Percentiles rank a stretch among this genome's conserved stretches.
These are phyloP conservation scores for Fusarium sp. DNA, from an alignment of 2,329 filamentous ascomycete genomes.

Conservation along the genomic window DNA sequence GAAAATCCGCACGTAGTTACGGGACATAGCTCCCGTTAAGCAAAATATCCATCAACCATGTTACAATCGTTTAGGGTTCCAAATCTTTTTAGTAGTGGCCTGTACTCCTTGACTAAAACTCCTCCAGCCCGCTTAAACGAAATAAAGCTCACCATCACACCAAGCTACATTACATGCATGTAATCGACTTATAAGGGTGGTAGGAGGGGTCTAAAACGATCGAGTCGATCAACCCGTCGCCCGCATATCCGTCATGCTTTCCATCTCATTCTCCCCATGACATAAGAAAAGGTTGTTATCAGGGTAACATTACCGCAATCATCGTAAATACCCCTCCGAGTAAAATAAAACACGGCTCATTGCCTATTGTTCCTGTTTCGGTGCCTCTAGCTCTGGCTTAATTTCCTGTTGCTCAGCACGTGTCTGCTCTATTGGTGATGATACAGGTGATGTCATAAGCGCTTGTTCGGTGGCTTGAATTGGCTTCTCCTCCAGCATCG, in stretches of 20 bases:
- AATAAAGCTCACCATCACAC: conserved; percentile 36
- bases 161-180: conserved; percentile 45
- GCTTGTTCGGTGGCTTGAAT: conserved; percentile 20
- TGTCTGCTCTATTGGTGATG: conserved; percentile 3
- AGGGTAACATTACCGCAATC: conserved; percentile 4
- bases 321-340: conserved; percentile 13
- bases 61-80: conserved; percentile 16
- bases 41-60: conserved; percentile 1
- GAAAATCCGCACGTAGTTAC: conserved; percentile 2
- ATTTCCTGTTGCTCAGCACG: conserved; percentile 21
- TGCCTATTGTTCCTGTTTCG: conserved; percentile 25
- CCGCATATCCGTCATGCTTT: conserved; percentile 32
- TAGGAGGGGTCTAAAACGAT: conserved; percentile 10
- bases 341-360: conserved; percentile 3
- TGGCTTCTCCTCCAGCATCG: conserved; percentile 14
- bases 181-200: conserved; percentile 44
- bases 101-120: conserved; percentile 43
- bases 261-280: conserved; percentile 27
- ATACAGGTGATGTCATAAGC: conserved; percentile 2
- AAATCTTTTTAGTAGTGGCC: conserved; percentile 35
- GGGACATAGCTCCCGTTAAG: conserved; percentile 1
- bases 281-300: conserved; percentile 27
- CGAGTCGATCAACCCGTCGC: conserved; percentile 26
- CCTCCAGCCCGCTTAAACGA: conserved; percentile 41
- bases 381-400: conserved; percentile 22